Evolutionary conservation across 2,329 filamentous ascomycete genomes (phyloP).

Genomic region (Dothideomycetes sp.): DNA sequence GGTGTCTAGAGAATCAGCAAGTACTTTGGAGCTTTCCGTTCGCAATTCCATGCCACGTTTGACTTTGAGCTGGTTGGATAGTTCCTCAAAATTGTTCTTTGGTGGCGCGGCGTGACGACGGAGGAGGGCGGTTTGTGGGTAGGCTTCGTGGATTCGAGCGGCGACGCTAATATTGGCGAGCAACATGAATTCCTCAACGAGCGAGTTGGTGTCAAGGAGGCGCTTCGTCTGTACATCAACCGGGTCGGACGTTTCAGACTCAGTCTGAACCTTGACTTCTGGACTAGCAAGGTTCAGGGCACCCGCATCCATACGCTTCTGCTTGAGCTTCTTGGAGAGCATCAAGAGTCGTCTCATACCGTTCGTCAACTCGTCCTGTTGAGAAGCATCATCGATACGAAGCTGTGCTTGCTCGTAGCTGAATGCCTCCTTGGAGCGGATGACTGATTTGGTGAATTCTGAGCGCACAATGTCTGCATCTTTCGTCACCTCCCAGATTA

Average conservation of each 20-base stretch:
- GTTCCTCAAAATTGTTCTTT: conserved; percentile 92
- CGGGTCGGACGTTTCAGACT: conserved; percentile 91
- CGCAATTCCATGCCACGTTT: conserved; percentile 72
- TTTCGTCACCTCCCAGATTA: conserved; percentile 67
- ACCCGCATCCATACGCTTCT: conserved; percentile 93
- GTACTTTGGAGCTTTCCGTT: conserved; percentile 79
- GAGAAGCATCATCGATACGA: conserved; percentile 78
- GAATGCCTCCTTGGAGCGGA: conserved; percentile 91
- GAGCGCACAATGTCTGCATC: conserved; percentile 75
- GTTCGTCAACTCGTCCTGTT: conserved; percentile 78
- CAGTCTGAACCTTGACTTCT: conserved; percentile 89
- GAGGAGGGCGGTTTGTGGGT: conserved; percentile 89
- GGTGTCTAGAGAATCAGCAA: conserved; percentile 80
- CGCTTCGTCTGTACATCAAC: conserved; percentile 95
- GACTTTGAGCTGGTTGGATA: conserved; percentile 79
- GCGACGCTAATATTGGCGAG: conserved; percentile 95
- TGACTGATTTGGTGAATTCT: conserved; percentile 96
- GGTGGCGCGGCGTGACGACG: conserved; percentile 86
- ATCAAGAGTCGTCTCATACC: conserved; percentile 79
- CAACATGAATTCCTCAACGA: conserved; percentile 99
- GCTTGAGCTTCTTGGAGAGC: conserved; percentile 84
- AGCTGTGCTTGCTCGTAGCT: conserved; percentile 95
- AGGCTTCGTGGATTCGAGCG: conserved; percentile 76
- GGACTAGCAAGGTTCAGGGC: conserved; percentile 94
- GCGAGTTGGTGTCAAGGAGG: conserved; percentile 86